These are phyloP conservation scores for Quercus mongolica DNA, from an alignment of 306 rosid species.

Conservation along the genomic window DNA sequence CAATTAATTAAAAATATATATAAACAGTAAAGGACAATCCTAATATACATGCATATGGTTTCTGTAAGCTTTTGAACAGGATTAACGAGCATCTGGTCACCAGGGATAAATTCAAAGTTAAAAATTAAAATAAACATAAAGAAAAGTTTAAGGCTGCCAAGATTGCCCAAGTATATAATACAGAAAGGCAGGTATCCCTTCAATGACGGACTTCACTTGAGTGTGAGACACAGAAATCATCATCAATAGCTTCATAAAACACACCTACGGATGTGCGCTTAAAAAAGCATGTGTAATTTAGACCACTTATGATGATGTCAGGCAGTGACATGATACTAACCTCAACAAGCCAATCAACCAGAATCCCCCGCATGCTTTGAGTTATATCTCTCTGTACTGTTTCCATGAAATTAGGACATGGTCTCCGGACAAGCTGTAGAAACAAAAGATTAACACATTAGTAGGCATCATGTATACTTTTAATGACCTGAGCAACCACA, in stretches of 20 bases:
- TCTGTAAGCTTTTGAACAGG: background rate
- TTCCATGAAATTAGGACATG: conserved; percentile 60
- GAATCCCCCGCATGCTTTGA: conserved; percentile 80
- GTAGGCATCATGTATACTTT: conserved; percentile 1
- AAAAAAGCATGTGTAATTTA: background rate
- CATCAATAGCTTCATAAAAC: conserved; percentile 1
- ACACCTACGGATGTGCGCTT: background rate
- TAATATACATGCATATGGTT: background rate
- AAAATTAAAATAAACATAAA: background rate
- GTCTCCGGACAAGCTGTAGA: conserved; percentile 73
- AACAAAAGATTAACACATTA: background rate
- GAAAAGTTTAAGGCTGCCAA: background rate
- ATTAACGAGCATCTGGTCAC: background rate
- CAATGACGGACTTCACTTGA: background rate
- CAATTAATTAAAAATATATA: background rate
- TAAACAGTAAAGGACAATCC: background rate
- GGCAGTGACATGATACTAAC: conserved; percentile 39
- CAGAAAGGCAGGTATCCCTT: background rate
- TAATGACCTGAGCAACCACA: background rate
- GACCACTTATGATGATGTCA: background rate
- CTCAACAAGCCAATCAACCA: conserved; percentile 99
- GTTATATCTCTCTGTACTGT: conserved; percentile 71
- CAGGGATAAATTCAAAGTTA: background rate
- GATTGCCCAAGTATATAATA: background rate
- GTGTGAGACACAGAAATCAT: background rate